A percentile compares a stretch with the other conserved stretches of the same genome.
Conservation (phyloP, 495 filamentous ascomycete genomes). For the Talaromyces proteolyticus region DNA sequence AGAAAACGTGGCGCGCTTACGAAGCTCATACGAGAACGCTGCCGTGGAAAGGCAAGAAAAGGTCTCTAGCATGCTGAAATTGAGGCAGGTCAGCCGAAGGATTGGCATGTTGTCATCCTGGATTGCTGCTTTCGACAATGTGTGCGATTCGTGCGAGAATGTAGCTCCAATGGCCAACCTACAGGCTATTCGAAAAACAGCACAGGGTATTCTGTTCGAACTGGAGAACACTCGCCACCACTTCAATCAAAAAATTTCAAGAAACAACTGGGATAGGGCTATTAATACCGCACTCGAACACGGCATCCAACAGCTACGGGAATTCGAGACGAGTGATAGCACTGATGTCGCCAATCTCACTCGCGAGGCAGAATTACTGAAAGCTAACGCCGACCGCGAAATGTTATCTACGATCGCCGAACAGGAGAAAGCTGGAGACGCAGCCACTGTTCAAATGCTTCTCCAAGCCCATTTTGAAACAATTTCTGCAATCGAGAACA, state of each 20-base stretch:
- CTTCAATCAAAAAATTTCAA: slow-evolving; percentile 74
- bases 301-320: slow-evolving; percentile 69
- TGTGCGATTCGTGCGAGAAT: slow-evolving; percentile 64
- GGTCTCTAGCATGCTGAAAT: slow-evolving; percentile 70
- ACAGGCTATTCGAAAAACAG: slow-evolving; percentile 74
- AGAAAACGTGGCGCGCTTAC: slow-evolving; percentile 77
- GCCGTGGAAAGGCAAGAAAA: slow-evolving; percentile 74
- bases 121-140: slow-evolving; percentile 86
- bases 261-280: slow-evolving; percentile 77
- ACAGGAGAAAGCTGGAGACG: slow-evolving; percentile 76
- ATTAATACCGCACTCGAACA: slow-evolving; percentile 85
- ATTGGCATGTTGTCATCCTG: slow-evolving; percentile 81
- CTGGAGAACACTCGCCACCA: slow-evolving; percentile 85
- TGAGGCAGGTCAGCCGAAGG: slow-evolving; percentile 76
- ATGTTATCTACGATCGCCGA: slow-evolving; percentile 70
- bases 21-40: slow-evolving; percentile 79
- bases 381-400: slow-evolving; percentile 78
- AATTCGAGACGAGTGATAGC: slow-evolving; percentile 66
- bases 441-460: slow-evolving; percentile 70
- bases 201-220: slow-evolving; percentile 80
- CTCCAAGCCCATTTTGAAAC: slow-evolving; percentile 90
- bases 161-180: slow-evolving; percentile 63
- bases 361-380: slow-evolving; percentile 79
- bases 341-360: slow-evolving; percentile 66
- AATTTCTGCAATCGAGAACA: slow-evolving; percentile 70